Evolutionary conservation across 495 filamentous ascomycete species (phyloP), one percentile per base, ranked within the genome.

Genomic region (Neurospora tetraspora): DNA sequence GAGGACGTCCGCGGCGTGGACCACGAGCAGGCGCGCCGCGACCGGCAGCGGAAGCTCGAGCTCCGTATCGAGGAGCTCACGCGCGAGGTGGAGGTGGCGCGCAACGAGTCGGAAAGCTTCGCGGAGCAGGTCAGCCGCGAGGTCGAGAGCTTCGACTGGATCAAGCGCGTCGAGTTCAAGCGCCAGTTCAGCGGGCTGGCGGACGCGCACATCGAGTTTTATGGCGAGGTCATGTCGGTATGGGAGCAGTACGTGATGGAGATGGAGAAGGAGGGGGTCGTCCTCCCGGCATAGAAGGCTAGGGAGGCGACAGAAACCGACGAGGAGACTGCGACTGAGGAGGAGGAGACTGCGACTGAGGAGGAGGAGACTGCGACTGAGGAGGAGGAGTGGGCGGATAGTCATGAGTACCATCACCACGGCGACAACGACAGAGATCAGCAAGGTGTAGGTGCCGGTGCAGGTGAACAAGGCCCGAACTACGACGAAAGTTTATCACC

Each of bases 1-100:
- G 96, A 99, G 79, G 96, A 99, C 79, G 94, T 97, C 78, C 90
- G 96, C 16, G 96, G 96, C 14, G 94, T 99, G 6, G 96, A 99
- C 80, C 96, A 99, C 79, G 96, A 98, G 80, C 93, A 95, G 78
- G 89, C 89, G 16, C 91, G 94, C 1, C 89, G 93, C 5, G 94
- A 99, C 74, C 88, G 94, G 31, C 86, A 94, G 42, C 88, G 96
- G 18, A 97, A 95, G 83, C 86, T 98, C 7, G 96, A 98, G 82
- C 85, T 98, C 39, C 89, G 91, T 73, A 97, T 98, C 75, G 92
- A 96, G 76, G 91, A 94, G 79, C 84, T 99, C 59, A 96, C 93
- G 38, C 85, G 89, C 18, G 96, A 95, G 78, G 94, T 96, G 2
- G 96, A 98, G 78, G 87, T 89, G 4, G 93, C 96, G 39, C 92